Evolutionary conservation across 495 filamentous ascomycete species (phyloP).

Genomic region (Platismatia glauca): DNA sequence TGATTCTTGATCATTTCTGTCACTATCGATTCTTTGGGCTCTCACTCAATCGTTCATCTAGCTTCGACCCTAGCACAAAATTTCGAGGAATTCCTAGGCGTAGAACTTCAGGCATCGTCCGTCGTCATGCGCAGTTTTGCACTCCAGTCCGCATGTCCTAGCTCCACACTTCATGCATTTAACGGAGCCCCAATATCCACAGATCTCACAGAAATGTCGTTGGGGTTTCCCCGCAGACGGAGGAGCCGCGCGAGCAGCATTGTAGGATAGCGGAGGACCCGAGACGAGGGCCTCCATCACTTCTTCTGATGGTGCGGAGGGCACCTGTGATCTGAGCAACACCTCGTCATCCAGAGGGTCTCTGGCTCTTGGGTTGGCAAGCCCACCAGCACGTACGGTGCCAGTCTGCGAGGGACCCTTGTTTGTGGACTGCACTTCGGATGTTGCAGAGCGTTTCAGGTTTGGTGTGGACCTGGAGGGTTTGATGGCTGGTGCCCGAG

Average conservation of each 20-base stretch:
- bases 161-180: slow-evolving; percentile 76
- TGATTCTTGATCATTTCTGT: too few relatives aligned
- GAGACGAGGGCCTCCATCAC: slow-evolving; percentile 60
- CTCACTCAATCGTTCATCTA: neutral
- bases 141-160: slow-evolving; percentile 73
- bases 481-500: slow-evolving; percentile 30
- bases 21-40: neutral
- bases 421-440: neutral
- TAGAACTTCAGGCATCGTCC: slow-evolving; percentile 50
- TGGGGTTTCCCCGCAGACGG: slow-evolving; percentile 45
- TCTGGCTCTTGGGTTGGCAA: neutral
- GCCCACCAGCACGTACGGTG: neutral
- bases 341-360: slow-evolving; percentile 46
- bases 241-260: slow-evolving; percentile 58
- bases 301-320: slow-evolving; percentile 53
- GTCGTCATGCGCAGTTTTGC: slow-evolving; percentile 70
- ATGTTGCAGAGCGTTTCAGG: slow-evolving; percentile 15
- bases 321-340: slow-evolving; percentile 53
- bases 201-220: slow-evolving; percentile 74
- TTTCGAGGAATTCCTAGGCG: neutral
- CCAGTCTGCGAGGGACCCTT: neutral
- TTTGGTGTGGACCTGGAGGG: slow-evolving; percentile 20
- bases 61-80: neutral
- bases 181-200: slow-evolving; percentile 86
- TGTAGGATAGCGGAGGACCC: slow-evolving; percentile 69